phyloP scores from a whole-genome alignment of 83 land plant genomes.

The Picea mariana region DNA sequence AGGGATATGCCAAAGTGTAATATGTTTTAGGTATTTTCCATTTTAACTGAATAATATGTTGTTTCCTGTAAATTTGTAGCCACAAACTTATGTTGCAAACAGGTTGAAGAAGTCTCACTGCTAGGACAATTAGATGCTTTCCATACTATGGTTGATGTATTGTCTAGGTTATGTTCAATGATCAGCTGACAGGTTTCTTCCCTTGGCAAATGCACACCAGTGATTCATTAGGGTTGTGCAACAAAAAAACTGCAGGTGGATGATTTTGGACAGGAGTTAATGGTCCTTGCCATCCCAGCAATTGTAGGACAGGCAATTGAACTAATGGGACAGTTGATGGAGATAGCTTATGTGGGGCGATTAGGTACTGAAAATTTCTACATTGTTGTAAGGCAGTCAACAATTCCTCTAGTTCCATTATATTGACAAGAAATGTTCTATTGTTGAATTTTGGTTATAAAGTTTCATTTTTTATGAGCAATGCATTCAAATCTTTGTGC shows the following conservation, averaged over 20 bases:
- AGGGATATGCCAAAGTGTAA: no score
- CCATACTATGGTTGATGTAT: background rate
- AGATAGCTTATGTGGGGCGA: background rate
- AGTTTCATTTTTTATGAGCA: background rate
- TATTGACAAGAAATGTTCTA: background rate
- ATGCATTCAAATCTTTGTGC: no score
- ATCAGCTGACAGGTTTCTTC: background rate
- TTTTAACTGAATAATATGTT: no score
- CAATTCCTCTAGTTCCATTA: no score
- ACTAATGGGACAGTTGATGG: no score
- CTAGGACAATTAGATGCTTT: background rate
- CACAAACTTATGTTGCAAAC: background rate
- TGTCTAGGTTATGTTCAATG: background rate
- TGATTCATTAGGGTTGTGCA: background rate
- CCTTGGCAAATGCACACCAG: background rate
- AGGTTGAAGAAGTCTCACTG: background rate
- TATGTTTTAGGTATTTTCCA: background rate
- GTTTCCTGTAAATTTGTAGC: background rate
- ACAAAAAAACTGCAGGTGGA: background rate
- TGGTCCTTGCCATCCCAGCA: no score
- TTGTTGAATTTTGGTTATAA: background rate
- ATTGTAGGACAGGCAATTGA: no score
- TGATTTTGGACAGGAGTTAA: background rate
- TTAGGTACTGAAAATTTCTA: slow-evolving; percentile 1
- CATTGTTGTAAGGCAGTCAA: no score